Evolutionary conservation across 2,329 filamentous ascomycete species (phyloP).

Genomic region (Botrytis sinoallii): DNA sequence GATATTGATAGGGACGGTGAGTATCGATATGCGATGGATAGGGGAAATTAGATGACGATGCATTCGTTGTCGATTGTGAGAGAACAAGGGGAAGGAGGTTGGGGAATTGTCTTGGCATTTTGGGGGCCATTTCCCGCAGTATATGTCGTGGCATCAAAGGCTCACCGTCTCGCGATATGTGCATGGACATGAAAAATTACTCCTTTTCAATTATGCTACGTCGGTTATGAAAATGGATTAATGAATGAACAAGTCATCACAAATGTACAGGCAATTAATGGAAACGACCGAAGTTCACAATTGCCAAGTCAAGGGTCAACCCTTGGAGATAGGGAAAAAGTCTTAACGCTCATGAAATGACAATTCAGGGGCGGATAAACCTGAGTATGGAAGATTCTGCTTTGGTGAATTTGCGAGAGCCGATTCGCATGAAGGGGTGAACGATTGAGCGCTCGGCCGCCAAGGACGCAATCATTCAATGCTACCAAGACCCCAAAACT

Average conservation of each 20-base stretch:
- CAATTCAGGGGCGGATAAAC: neutral
- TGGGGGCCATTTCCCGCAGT: neutral
- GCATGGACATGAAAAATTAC: neutral
- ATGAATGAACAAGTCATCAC: neutral
- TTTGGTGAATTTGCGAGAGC: neutral
- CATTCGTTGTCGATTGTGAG: neutral
- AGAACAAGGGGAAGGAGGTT: neutral
- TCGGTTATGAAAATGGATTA: neutral
- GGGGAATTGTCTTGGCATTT: neutral
- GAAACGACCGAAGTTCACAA: neutral
- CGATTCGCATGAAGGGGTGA: neutral
- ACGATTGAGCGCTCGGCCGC: neutral
- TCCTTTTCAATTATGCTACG: neutral
- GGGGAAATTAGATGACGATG: neutral
- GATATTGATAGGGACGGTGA: slow-evolving; percentile 13
- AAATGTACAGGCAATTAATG: neutral
- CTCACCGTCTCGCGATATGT: neutral
- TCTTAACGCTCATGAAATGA: neutral
- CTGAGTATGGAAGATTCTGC: neutral
- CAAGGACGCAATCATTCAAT: neutral
- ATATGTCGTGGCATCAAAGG: slow-evolving; percentile 3
- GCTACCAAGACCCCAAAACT: neutral
- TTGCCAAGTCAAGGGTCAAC: neutral
- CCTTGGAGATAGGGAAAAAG: neutral
- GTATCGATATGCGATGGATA: slow-evolving; percentile 11